Evolutionary conservation across 2,329 filamentous ascomycete species (phyloP).

Genomic region (Trichoderma sp.): DNA sequence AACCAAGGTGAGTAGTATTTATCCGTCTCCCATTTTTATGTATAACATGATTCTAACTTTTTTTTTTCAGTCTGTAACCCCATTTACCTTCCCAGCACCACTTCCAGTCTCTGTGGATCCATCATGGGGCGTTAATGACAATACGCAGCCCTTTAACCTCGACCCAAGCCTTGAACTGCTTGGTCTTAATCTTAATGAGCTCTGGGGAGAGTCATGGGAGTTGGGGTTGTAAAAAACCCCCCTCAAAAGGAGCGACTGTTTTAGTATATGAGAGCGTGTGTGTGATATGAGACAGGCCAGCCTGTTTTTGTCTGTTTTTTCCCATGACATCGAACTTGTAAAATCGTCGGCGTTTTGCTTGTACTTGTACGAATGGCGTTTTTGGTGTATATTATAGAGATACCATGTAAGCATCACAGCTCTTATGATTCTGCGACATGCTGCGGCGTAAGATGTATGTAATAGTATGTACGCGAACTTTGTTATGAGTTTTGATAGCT

Average conservation of each 20-base stretch:
- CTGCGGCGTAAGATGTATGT: neutral
- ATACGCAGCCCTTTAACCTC: slow-evolving; percentile 45
- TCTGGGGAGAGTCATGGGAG: slow-evolving; percentile 54
- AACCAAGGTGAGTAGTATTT: slow-evolving; percentile 37
- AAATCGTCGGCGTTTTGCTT: neutral
- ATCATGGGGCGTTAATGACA: slow-evolving; percentile 36
- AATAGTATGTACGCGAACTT: neutral
- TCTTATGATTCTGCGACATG: slow-evolving; percentile 6
- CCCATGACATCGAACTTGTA: neutral
- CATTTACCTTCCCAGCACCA: slow-evolving; percentile 41
- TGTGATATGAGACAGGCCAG: neutral
- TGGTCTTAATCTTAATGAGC: slow-evolving; percentile 53
- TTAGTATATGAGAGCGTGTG: neutral
- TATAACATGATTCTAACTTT: neutral
- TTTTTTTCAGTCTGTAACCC: slow-evolving; percentile 38
- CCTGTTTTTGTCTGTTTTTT: neutral
- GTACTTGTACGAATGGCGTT: slow-evolving; percentile 13
- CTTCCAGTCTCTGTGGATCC: slow-evolving; percentile 38
- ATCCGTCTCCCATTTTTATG: slow-evolving; percentile 19
- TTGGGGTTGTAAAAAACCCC: slow-evolving; percentile 30
- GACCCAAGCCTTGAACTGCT: slow-evolving; percentile 55
- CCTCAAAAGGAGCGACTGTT: neutral
- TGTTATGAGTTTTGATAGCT: neutral
- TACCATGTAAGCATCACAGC: slow-evolving; percentile 21
- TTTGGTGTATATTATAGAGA: slow-evolving; percentile 21